phyloP scores from a whole-genome alignment of 1,284 basidiomycete species.

The Cystobasidiaceae sp. region DNA sequence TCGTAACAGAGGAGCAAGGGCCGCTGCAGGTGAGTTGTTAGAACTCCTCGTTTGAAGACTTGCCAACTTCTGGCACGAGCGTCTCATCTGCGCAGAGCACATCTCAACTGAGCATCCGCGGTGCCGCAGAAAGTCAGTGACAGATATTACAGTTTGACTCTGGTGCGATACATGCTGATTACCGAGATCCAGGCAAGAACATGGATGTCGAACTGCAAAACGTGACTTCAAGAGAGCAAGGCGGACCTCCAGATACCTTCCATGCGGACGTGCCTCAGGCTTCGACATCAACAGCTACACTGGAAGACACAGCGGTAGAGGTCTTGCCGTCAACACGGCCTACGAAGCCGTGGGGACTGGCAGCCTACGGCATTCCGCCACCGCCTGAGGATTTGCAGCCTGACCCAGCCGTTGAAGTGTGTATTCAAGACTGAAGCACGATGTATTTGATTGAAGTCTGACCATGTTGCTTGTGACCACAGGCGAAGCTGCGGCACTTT shows the following conservation, averaged over 20 bases:
- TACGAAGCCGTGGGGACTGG: slow-evolving; percentile 24
- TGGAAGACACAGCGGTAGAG: background rate
- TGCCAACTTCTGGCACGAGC: slow-evolving; percentile 3
- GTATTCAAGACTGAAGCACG: no score
- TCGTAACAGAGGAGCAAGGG: no score
- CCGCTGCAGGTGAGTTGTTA: slow-evolving; percentile 1
- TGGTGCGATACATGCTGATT: background rate
- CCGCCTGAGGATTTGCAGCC: slow-evolving; percentile 6
- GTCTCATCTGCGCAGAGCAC: slow-evolving; percentile 1
- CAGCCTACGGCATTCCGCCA: slow-evolving; percentile 27
- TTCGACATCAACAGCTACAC: slow-evolving; percentile 10
- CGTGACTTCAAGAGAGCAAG: background rate
- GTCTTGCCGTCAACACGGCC: background rate
- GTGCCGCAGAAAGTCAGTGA: slow-evolving; percentile 9
- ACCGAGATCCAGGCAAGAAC: background rate
- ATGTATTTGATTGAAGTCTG: background rate
- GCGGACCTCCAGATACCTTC: background rate
- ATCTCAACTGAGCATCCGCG: slow-evolving; percentile 30
- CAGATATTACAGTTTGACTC: background rate
- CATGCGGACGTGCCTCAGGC: slow-evolving; percentile 2
- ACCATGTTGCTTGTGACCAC: background rate
- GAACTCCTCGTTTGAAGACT: background rate
- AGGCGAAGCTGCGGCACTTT: slow-evolving; percentile 76
- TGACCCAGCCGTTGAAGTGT: slow-evolving; percentile 27
- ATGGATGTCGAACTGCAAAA: no score